These are phyloP conservation scores for Aphanomyces stellatus DNA, from an alignment of 352 stramenopile genomes.

Conservation along the genomic window DNA sequence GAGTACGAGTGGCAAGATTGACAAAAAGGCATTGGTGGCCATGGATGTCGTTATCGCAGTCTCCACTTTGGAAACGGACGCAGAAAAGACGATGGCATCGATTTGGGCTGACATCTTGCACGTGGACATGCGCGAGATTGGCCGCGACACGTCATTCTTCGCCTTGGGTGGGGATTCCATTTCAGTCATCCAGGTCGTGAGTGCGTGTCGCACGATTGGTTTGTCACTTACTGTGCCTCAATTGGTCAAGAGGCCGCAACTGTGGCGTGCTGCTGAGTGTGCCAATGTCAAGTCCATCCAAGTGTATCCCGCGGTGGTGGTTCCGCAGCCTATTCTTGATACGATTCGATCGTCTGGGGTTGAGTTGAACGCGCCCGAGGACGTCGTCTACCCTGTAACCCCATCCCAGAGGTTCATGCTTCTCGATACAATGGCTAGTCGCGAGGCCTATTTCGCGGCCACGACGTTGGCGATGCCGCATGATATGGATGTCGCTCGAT, in stretches of 20 bases:
- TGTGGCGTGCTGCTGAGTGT: neutral
- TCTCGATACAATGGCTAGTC: neutral
- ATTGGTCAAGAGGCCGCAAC: neutral
- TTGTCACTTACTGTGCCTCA: neutral
- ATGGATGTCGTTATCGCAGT: slow-evolving; percentile 53
- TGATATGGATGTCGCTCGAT: neutral
- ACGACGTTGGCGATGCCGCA: neutral
- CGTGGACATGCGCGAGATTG: slow-evolving; percentile 43
- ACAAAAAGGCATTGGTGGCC: slow-evolving; percentile 83
- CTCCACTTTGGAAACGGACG: slow-evolving; percentile 40
- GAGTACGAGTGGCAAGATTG: slow-evolving; percentile 82
- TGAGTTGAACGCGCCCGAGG: neutral
- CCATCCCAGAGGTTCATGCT: neutral
- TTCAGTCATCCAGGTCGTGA: neutral
- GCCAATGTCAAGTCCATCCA: neutral
- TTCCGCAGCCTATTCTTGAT: neutral
- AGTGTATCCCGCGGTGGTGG: neutral
- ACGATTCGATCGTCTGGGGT: neutral
- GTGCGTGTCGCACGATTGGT: neutral
- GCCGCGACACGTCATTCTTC: slow-evolving; percentile 65
- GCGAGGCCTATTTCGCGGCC: neutral
- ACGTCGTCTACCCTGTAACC: neutral
- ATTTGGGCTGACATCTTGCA: slow-evolving; percentile 64
- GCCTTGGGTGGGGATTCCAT: slow-evolving; percentile 56
- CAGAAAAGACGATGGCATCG: slow-evolving; percentile 43